Base-by-base conservation (phyloP, 2,329 filamentous ascomycete species). In the Xylariales sp. region DNA sequence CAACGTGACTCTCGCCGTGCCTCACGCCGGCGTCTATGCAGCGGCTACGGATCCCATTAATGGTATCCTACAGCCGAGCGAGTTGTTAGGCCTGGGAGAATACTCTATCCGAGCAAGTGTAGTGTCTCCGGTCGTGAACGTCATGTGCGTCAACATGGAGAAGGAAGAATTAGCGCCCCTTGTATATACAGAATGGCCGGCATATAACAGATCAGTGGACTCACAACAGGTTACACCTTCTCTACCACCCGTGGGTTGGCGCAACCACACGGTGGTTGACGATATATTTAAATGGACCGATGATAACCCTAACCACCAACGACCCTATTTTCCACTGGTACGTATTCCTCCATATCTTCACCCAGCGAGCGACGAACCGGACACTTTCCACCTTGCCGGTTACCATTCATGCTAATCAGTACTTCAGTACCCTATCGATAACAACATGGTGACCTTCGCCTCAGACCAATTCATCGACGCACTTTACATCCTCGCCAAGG, bases 1-100 rank as follows among this genome's bases (percentile, higher is more conserved):
- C 76, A 94, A 94, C 70, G 87, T 93, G 32, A 92, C 90, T 0
- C 83, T 94, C 71, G 91, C 91, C 0, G 90, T 94, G 85, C 93
- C 93, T 0, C 93, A 96, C 73, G 83, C 89, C 0, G 88, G 81
- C 50, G 84, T 96, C 0, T 88, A 91, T 41, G 79, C 82, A 12
- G 92, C 92, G 0, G 89, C 90, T 0, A 85, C 82, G 8, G 82
- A 90, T 71, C 79, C 83, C 0, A 76, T 80, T 8, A 95, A 95
- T 73, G 77, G 80, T 0, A 92, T 96, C 36, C 78, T 92, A 8
- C 92, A 95, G 72, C 92, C 93, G 0, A 82, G 84, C 6, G 87
- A 89, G 23, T 81, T 89, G 10, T 84, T 81, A 0, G 91, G 91
- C 0, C 83, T 92, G 8, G 92, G 91, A 10, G 86, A 90, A 55